Evolutionary conservation across 2,329 filamentous ascomycete genomes (phyloP).

Genomic region (Gyromitra esculenta): DNA sequence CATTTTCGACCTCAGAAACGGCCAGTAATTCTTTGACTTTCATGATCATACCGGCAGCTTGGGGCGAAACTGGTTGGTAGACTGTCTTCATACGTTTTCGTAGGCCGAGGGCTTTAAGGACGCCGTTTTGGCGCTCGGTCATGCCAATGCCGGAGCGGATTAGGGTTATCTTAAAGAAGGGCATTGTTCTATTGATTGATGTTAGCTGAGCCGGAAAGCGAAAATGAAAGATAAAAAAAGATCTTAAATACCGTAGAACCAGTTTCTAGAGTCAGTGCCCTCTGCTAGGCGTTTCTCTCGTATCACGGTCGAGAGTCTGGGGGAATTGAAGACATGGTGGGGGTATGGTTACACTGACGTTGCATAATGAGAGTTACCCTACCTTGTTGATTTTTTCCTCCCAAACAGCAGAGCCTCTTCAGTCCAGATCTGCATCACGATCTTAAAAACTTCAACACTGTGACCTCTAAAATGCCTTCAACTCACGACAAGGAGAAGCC

Average conservation of each 20-base stretch:
- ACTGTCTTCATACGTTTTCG: slow-evolving; percentile 85
- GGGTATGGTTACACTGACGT: slow-evolving; percentile 24
- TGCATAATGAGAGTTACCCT: slow-evolving; percentile 26
- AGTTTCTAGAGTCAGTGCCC: slow-evolving; percentile 1
- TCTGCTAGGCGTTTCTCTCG: neutral
- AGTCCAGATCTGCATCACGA: neutral
- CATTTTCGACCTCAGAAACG: slow-evolving; percentile 77
- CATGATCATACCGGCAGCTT: slow-evolving; percentile 89
- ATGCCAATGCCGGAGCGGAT: slow-evolving; percentile 90
- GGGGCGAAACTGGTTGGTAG: slow-evolving; percentile 83
- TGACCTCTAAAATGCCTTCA: slow-evolving; percentile 73
- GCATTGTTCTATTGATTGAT: slow-evolving; percentile 65
- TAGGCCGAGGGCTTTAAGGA: slow-evolving; percentile 84
- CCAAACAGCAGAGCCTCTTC: slow-evolving; percentile 36
- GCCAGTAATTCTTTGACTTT: slow-evolving; percentile 91
- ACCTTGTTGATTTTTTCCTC: slow-evolving; percentile 21
- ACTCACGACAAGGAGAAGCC: slow-evolving; percentile 90
- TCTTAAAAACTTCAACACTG: slow-evolving; percentile 15
- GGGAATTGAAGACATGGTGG: slow-evolving; percentile 15
- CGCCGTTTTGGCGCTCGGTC: slow-evolving; percentile 79
- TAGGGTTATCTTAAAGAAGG: slow-evolving; percentile 90
- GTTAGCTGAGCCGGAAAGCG: neutral
- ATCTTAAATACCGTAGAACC: slow-evolving; percentile 5
- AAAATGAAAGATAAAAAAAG: neutral
- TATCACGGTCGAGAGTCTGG: neutral